Evolutionary conservation across 2,329 filamentous ascomycete genomes (phyloP).

Genomic region (Pseudocercospora vitis): DNA sequence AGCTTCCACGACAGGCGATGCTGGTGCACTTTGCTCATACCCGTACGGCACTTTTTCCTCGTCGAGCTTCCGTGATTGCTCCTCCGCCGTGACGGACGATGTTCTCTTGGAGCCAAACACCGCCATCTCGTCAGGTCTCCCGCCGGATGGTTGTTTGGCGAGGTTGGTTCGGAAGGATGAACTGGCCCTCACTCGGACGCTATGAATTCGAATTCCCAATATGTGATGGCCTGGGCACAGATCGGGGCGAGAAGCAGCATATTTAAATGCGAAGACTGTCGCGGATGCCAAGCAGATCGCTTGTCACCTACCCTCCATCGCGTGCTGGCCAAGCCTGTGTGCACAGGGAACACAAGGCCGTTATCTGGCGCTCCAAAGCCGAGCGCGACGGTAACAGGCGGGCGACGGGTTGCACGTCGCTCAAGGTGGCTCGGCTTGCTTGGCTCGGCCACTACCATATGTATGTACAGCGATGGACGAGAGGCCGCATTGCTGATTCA

Average conservation of each 20-base stretch:
- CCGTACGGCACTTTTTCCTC: slow-evolving; percentile 25
- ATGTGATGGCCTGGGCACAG: neutral
- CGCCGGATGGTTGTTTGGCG: too few species aligned
- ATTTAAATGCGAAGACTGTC: neutral
- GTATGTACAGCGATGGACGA: slow-evolving; percentile 3
- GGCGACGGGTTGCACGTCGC: slow-evolving; percentile 1
- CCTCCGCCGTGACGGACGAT: slow-evolving; percentile 11
- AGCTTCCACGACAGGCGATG: slow-evolving; percentile 15
- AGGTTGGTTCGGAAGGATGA: too few species aligned
- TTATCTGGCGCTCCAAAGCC: slow-evolving; percentile 13
- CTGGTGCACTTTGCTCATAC: slow-evolving; percentile 23
- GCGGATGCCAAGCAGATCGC: slow-evolving; percentile 11
- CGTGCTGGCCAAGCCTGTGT: slow-evolving; percentile 9
- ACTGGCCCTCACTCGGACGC: neutral
- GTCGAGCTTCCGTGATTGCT: slow-evolving; percentile 2
- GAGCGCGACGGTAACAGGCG: slow-evolving; percentile 13
- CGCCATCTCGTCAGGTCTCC: slow-evolving; percentile 15
- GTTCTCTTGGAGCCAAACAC: slow-evolving; percentile 13
- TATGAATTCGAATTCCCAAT: neutral
- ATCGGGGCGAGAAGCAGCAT: neutral
- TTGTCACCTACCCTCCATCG: neutral
- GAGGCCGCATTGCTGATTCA: slow-evolving; percentile 2
- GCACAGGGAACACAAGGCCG: slow-evolving; percentile 10
- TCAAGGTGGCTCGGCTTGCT: neutral
- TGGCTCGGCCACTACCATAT: too few species aligned